Base-by-base conservation (phyloP, 176 grass and related monocot genomes). In the Triticum monococcum region DNA sequence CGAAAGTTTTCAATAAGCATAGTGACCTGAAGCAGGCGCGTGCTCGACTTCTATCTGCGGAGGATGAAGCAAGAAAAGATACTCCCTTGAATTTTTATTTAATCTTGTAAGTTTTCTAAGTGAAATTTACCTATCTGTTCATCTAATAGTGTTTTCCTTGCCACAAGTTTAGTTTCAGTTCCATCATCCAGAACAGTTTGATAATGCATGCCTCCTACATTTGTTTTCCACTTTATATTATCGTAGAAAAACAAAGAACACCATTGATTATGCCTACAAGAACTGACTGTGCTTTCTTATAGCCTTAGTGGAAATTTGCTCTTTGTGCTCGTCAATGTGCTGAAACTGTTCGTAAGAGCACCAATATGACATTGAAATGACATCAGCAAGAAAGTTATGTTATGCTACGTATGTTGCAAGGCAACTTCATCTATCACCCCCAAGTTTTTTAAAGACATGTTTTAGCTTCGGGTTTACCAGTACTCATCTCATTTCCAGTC, bases 51-150 rank as follows among this genome's bases (percentile, higher is more conserved):
- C 82, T 70, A 56, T 87, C 87, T 73, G 68, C 90, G 75, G 94
- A 99, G 78, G 87, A 94, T 43, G 97, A 97, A 85, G 85, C 83
- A 83, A 89, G 86, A 90, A 97, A 86, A 24, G 88, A 88, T 40
- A 92, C 64, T 59, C 73, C 92, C 18, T 82, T 97, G 72, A 92
- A 99, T 96, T 85, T 99, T 57, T 99, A 99, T 82, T 86, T 93
- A 84, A 93, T 99, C 82, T 77, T 99, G 97, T 99, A 97, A 97
- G 97, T 93, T 82, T 68, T 84, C 31, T 45, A 35, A 72, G n/a
- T 66, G 60, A 75, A 63, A 30, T 81, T 65, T 85, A 54, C 63
- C 32, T 77, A 71, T 87, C 35, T 85, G 6, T 85, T 75, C 62
- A 4, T 81, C 20, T 68, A 64, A 50, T 70, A 31, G 12, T 63